phyloP scores from a whole-genome alignment of 2,329 filamentous ascomycete species.

The Neofusicoccum laricinum region DNA sequence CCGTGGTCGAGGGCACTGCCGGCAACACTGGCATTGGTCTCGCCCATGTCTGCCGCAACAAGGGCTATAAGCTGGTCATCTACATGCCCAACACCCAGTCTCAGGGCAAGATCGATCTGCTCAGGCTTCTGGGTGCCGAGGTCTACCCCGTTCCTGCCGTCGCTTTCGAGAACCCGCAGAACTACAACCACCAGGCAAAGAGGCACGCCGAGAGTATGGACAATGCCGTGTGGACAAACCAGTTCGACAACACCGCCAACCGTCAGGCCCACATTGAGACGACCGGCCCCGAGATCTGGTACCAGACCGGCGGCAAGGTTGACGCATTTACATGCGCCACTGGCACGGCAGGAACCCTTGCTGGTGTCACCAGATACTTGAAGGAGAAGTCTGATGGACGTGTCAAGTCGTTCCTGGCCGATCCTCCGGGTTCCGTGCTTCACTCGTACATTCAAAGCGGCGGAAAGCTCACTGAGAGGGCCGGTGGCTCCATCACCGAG shows the following conservation, averaged over 20 bases:
- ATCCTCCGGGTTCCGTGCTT: slow-evolving; percentile 89
- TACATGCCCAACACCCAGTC: slow-evolving; percentile 99
- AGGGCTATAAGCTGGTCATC: slow-evolving; percentile 92
- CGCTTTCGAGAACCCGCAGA: slow-evolving; percentile 88
- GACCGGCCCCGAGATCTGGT: slow-evolving; percentile 96
- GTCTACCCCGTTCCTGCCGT: slow-evolving; percentile 96
- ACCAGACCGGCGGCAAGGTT: slow-evolving; percentile 78
- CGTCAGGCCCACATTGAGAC: slow-evolving; percentile 93
- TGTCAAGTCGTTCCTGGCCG: slow-evolving; percentile 86
- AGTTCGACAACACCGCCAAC: slow-evolving; percentile 97
- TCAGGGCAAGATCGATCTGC: slow-evolving; percentile 93
- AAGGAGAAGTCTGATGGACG: slow-evolving; percentile 76
- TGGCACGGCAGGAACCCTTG: slow-evolving; percentile 87
- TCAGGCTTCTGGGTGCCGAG: slow-evolving; percentile 87
- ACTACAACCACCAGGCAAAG: slow-evolving; percentile 96
- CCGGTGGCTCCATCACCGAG: slow-evolving; percentile 89
- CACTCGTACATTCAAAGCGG: slow-evolving; percentile 88
- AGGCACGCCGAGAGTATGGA: slow-evolving; percentile 82
- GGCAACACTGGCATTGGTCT: slow-evolving; percentile 98
- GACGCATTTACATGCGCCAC: slow-evolving; percentile 96
- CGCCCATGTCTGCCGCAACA: slow-evolving; percentile 89
- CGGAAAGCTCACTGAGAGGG: slow-evolving; percentile 76
- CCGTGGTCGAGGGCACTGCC: slow-evolving; percentile 93
- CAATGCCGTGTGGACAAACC: slow-evolving; percentile 97
- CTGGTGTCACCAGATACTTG: slow-evolving; percentile 81